Conservation (phyloP, 1,284 basidiomycete species). For the Afroboletus lepidellus region DNA sequence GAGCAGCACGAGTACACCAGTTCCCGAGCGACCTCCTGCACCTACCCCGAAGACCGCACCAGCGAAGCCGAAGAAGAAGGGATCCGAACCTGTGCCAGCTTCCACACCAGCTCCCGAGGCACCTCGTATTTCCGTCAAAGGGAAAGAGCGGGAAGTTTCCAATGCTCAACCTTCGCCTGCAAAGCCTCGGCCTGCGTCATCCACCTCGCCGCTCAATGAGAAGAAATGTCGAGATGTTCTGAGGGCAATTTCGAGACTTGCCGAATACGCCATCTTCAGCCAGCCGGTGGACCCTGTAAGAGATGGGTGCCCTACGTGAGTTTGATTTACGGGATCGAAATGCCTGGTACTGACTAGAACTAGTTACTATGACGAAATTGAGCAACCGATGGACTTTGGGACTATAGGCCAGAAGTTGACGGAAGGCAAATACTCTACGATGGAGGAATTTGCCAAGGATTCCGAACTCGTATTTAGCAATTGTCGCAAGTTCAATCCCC, state of each 20-base stretch:
- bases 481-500: constrained; percentile 87
- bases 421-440: constrained; percentile 65
- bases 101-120: constrained; percentile 33
- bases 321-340: constrained; percentile 17
- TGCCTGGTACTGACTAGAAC: background rate
- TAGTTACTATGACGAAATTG: constrained; percentile 93
- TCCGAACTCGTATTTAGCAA: constrained; percentile 86
- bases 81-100: constrained; percentile 31
- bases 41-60: constrained; percentile 31
- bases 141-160: constrained; percentile 60
- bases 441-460: constrained; percentile 83
- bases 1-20: constrained; percentile 24
- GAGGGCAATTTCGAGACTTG: constrained; percentile 61
- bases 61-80: constrained; percentile 44
- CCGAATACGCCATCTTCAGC: constrained; percentile 77
- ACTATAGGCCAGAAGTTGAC: constrained; percentile 79
- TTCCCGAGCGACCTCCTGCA: constrained; percentile 24
- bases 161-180: constrained; percentile 34
- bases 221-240: constrained; percentile 81
- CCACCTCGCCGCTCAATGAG: constrained; percentile 61
- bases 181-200: constrained; percentile 45
- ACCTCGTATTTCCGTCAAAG: constrained; percentile 50
- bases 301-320: constrained; percentile 87
- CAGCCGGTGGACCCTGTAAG: constrained; percentile 83
- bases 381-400: constrained; percentile 91